A percentile compares a stretch with the other conserved stretches of the same genome.
Evolutionary conservation across 2,329 filamentous ascomycete genomes (phyloP).

Genomic region (Nothomitra cinnamomea): DNA sequence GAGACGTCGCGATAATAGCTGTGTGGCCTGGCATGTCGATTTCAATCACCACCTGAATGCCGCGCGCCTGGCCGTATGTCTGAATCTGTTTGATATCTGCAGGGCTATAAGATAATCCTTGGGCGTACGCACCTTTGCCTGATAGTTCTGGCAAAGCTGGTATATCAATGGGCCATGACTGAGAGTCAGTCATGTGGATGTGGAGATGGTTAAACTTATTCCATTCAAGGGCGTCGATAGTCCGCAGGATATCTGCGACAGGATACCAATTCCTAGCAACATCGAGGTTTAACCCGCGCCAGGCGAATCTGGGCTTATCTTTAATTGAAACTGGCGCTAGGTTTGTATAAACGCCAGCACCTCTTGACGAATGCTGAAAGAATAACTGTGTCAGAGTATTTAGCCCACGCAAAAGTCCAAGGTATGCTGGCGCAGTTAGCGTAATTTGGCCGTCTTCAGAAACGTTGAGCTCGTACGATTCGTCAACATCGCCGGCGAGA

Average conservation of each 20-base stretch:
- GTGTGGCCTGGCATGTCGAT: constrained; percentile 74
- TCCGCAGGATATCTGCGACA: constrained; percentile 49
- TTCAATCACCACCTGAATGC: constrained; percentile 56
- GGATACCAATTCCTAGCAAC: constrained; percentile 57
- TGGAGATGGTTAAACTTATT: constrained; percentile 75
- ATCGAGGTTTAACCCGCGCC: constrained; percentile 69
- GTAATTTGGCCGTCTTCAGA: constrained; percentile 38
- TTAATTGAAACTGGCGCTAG: constrained; percentile 52
- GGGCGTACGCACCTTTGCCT: constrained; percentile 54
- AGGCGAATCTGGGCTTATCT: constrained; percentile 58
- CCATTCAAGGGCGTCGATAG: constrained; percentile 59
- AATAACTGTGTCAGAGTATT: constrained; percentile 69
- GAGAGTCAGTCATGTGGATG: constrained; percentile 65
- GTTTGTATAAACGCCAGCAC: constrained; percentile 42
- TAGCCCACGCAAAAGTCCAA: constrained; percentile 55
- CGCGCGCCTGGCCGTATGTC: constrained; percentile 49
- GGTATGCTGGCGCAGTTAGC: constrained; percentile 47
- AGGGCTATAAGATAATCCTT: constrained; percentile 49
- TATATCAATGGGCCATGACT: constrained; percentile 74
- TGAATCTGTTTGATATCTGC: constrained; percentile 50
- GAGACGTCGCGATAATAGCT: constrained; percentile 44
- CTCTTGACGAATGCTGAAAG: constrained; percentile 47
- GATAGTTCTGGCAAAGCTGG: constrained; percentile 56
- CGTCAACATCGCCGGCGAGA: constrained; percentile 47
- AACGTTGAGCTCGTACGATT: constrained; percentile 55